Base-by-base conservation (phyloP, 345 rosid species). In the Psidium guajava region DNA sequence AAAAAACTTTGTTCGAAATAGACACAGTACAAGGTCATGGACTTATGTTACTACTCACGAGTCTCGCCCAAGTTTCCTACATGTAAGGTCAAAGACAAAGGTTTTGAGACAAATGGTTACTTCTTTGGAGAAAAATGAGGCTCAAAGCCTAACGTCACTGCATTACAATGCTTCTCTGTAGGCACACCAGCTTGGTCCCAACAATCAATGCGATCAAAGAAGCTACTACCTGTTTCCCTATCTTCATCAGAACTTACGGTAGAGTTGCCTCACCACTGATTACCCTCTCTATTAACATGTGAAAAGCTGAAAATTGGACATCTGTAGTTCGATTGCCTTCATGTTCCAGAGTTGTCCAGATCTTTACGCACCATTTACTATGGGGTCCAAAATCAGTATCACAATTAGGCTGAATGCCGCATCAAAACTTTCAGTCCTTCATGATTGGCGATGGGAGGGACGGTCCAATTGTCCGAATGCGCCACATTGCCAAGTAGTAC, bases 381-480 rank as follows among this genome's bases (percentile, higher is more conserved):
- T 51, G 86, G 77, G 84, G 47, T 36, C 47, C 54, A 81, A 24
- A 49, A 47, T 44, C 28, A 81, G 82, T 54, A 51, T 81, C 27
- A 25, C 81, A 55, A 55, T 22, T 55, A 21, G 58, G 58, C 58
- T 55, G 58, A 32, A 69, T 32, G 77, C 77, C 32, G 24, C 44
- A 69, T 69, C 77, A 32, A 36, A 69, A 50, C 85, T 85, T 87
- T 61, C 88, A 92, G 98, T 96, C 98, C 85, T 93, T 94, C 69
- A 85, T 91, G 25, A 92, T 93, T 87, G 98, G 98, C 25, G 94
- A 95, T 85, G 90, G 94, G 91, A 98, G 94, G 89, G 3, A 91
- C 86, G 94, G 93, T 81, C 90, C 94, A 64, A 94, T 95, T 11
- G 95, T 96, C 47, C 20, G 47, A 69, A 18, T 24, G 32, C 6